Evolutionary conservation across 2,329 filamentous ascomycete genomes (phyloP).

Genomic region (Uncinocarpus reesii): DNA sequence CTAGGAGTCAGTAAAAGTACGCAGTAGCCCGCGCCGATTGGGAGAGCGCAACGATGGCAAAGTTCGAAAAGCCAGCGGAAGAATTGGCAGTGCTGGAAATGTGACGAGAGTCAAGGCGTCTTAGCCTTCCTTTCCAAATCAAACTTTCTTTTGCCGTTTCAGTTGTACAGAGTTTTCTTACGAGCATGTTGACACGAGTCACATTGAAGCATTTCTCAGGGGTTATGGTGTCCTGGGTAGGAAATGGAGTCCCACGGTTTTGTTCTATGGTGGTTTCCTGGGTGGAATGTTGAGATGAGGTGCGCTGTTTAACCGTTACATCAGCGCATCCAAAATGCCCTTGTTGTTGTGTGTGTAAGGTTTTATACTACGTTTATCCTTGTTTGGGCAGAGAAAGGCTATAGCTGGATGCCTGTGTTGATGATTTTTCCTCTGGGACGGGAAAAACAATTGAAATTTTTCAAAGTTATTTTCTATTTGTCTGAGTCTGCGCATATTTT

Average conservation of each 20-base stretch:
- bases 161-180: slow-evolving; percentile 2
- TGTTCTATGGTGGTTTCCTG: not conserved
- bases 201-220: slow-evolving; percentile 6
- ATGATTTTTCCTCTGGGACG: no score
- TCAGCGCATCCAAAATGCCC: no score
- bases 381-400: no score
- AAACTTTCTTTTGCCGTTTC: not conserved
- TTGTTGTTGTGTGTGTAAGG: no score
- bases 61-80: slow-evolving; percentile 39
- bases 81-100: slow-evolving; percentile 36
- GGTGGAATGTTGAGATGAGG: no score
- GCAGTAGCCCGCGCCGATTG: slow-evolving; percentile 42
- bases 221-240: slow-evolving; percentile 3
- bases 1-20: slow-evolving; percentile 54
- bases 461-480: no score
- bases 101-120: slow-evolving; percentile 17
- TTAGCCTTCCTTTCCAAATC: not conserved
- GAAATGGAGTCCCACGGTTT: not conserved
- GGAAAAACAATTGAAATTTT: no score
- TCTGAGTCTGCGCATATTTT: no score
- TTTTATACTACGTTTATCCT: no score
- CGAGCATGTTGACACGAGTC: not conserved
- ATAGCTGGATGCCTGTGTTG: no score
- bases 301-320: no score
- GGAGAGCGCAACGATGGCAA: slow-evolving; percentile 32